Base-by-base conservation (phyloP, 129 eudicot genomes). In the Scalesia atractyloides region DNA sequence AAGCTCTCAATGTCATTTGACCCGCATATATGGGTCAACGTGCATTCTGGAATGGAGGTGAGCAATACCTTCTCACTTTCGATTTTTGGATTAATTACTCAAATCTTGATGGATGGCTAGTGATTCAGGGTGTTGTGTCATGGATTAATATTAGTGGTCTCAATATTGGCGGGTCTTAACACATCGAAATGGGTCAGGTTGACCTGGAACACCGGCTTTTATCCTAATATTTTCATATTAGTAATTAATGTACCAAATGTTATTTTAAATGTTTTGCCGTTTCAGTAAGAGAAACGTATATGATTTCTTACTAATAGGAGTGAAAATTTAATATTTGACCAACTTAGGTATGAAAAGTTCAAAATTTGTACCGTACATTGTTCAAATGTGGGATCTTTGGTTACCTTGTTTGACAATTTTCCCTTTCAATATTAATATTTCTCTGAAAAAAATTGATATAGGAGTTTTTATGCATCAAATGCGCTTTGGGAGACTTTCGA, bases 1-100 rank as follows among this genome's bases (percentile, higher is more conserved):
- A 93, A 87, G 73, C 86, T 93, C 50, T 83, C 90, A 22, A 47
- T 64, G 48, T 82, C 97, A 68, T 93, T 93, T 83, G 97, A 87
- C 78, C 98, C 98, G 17, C 98, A 93, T 75, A 68, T 93, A 39
- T 93, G 98, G 98, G 89, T 93, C 73, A 93, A 88, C 44, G 96
- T 93, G 76, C 98, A 93, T 78, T 93, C 98, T 56, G 98, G 98
- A 75, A 93, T 93, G 98, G 97, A 93, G 91, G 98, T 90, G 70
- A 81, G 76, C 49, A 72, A 62, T 39, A n/a, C 66, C 34, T 60
- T 18, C 53, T 48, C 15, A 24, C 39, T 33, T 56, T 16, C 33
- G 15, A 39, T 37, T 76, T 5, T 5, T 39, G n/a, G 50, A 51
- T 37, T 39, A 41, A 50, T 69, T 37, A 36, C 16, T 73, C 5